phyloP scores from a whole-genome alignment of 2,329 filamentous ascomycete species.

The Rosellinia necatrix region DNA sequence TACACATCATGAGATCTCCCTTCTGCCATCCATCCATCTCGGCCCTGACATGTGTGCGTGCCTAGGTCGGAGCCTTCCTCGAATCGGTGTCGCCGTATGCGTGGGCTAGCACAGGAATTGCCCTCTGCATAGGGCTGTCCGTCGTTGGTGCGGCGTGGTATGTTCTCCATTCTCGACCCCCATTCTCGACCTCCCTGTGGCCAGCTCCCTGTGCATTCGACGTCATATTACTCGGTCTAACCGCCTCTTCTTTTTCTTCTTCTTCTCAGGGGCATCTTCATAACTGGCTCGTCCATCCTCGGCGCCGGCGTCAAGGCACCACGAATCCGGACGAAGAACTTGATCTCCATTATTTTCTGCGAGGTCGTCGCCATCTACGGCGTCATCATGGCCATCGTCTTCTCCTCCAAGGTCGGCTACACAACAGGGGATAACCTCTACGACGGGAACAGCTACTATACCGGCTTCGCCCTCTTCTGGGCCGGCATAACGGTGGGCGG shows the following conservation, averaged over 20 bases:
- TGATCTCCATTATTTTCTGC: slow-evolving; percentile 99
- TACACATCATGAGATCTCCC: too few species aligned
- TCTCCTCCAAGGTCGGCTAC: slow-evolving; percentile 81
- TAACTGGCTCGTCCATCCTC: slow-evolving; percentile 95
- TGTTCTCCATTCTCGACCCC: slow-evolving; percentile 30
- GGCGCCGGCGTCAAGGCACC: slow-evolving; percentile 96
- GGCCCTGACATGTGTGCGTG: slow-evolving; percentile 46
- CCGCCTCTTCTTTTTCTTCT: not conserved
- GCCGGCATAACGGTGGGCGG: slow-evolving; percentile 89
- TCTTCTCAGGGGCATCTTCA: slow-evolving; percentile 86
- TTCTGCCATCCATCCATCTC: slow-evolving; percentile 3
- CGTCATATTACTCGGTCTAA: not conserved
- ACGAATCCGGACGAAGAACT: slow-evolving; percentile 97
- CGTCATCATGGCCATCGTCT: slow-evolving; percentile 99
- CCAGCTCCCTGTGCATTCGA: not conserved
- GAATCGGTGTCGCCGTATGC: slow-evolving; percentile 92
- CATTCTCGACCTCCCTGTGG: not conserved
- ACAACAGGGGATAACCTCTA: slow-evolving; percentile 69
- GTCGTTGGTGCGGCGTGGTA: slow-evolving; percentile 98
- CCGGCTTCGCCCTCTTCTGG: slow-evolving; percentile 96
- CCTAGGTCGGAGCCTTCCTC: slow-evolving; percentile 86
- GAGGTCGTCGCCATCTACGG: slow-evolving; percentile 99
- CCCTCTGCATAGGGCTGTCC: slow-evolving; percentile 91
- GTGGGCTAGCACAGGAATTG: slow-evolving; percentile 90
- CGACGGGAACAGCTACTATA: slow-evolving; percentile 84